These are phyloP conservation scores for Medicago lupulina DNA, from an alignment of 306 rosid genomes.

Conservation along the genomic window DNA sequence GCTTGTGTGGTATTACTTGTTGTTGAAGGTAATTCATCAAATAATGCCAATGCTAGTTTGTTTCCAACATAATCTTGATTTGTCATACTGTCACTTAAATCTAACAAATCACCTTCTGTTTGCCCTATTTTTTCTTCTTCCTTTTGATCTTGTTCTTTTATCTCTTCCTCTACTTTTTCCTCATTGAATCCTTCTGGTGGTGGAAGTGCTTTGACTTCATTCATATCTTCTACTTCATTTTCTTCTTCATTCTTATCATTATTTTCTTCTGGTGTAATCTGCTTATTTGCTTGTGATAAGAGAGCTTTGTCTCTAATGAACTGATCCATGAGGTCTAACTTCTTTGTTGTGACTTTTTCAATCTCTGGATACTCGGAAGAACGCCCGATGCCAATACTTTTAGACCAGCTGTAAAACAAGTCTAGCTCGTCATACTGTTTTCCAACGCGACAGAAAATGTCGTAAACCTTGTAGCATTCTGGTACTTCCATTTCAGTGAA, in stretches of 20 bases:
- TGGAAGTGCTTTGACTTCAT: constrained; percentile 75
- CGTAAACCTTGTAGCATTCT: constrained; percentile 69
- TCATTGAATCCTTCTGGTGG: constrained; percentile 57
- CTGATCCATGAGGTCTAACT: constrained; percentile 78
- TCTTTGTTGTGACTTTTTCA: constrained; percentile 74
- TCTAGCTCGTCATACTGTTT: constrained; percentile 88
- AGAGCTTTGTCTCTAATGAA: constrained; percentile 69
- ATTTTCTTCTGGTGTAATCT: constrained; percentile 7
- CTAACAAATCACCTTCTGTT: constrained; percentile 65
- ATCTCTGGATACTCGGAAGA: constrained; percentile 78
- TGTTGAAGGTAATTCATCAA: constrained; percentile 46
- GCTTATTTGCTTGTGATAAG: constrained; percentile 40
- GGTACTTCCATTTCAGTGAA: constrained; percentile 60
- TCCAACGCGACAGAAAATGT: constrained; percentile 76
- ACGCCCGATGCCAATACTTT: constrained; percentile 68
- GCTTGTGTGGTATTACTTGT: constrained; percentile 22
- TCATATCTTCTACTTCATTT: constrained; percentile 44
- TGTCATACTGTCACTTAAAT: constrained; percentile 48
- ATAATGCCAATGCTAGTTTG: constrained; percentile 76
- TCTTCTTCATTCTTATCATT: not conserved
- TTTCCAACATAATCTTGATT: constrained; percentile 49
- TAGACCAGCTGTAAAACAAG: constrained; percentile 70
- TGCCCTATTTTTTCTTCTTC: constrained; percentile 36
- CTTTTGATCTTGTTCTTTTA: constrained; percentile 39
- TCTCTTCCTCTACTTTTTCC: constrained; percentile 36